Conservation (phyloP, 257 asterid species). For the Solanum appendiculatum region DNA sequence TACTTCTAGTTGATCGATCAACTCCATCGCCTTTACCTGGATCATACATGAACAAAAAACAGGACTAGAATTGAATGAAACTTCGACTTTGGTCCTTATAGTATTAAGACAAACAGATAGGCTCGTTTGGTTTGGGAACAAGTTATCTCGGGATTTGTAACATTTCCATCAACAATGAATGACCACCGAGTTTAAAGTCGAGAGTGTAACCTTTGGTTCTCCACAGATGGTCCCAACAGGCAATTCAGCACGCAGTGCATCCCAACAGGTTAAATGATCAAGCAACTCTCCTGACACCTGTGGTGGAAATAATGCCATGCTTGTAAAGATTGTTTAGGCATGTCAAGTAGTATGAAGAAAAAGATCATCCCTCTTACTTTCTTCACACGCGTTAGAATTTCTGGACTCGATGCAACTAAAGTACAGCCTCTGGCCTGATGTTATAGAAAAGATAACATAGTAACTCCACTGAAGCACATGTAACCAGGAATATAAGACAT, state of each 20-base stretch:
- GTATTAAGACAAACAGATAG: no score
- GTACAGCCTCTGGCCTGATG: conserved; percentile 75
- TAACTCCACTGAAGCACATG: background rate
- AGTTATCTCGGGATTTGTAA: no score
- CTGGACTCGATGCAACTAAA: conserved; percentile 91
- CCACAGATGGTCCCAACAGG: conserved; percentile 97
- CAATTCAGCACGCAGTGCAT: conserved; percentile 75
- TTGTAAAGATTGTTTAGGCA: no score
- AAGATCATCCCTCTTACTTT: conserved; percentile 34
- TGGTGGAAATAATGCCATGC: no score
- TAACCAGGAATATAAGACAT: background rate
- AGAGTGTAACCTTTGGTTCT: conserved; percentile 63
- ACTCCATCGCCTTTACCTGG: conserved; percentile 82
- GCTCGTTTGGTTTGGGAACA: no score
- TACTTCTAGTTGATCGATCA: conserved; percentile 65
- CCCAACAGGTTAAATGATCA: no score
- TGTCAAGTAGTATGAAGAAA: no score
- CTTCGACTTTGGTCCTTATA: no score
- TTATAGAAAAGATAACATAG: background rate
- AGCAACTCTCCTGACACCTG: no score
- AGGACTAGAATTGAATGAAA: background rate
- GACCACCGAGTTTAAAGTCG: background rate
- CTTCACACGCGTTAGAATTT: conserved; percentile 59
- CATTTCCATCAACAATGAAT: background rate
- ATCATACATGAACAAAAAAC: background rate